Evolutionary conservation across 2,329 filamentous ascomycete genomes (phyloP).

Genomic region (Penicillium glabrum): DNA sequence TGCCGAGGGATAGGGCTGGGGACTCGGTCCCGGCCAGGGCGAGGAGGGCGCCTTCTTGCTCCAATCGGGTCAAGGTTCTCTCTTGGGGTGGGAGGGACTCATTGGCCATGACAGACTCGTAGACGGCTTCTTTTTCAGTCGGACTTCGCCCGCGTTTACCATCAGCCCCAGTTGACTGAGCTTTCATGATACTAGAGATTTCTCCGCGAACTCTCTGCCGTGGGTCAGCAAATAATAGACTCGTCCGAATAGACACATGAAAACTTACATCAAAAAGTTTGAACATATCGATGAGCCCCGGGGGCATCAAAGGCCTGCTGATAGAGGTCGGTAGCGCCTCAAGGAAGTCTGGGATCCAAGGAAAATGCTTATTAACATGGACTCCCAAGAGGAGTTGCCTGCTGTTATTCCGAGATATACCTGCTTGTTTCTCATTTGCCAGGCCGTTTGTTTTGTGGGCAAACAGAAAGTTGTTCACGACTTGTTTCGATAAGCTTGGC

Average conservation of each 20-base stretch:
- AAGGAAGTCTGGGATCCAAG: constrained; percentile 26
- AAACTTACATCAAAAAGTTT: constrained; percentile 16
- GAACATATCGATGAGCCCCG: constrained; percentile 25
- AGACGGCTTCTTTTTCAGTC: constrained; percentile 24
- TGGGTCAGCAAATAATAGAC: neutral
- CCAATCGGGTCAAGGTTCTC: constrained; percentile 26
- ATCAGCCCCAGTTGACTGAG: neutral
- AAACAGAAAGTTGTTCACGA: constrained; percentile 32
- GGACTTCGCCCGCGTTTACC: neutral
- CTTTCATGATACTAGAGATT: constrained; percentile 10
- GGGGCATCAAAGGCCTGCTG: constrained; percentile 22
- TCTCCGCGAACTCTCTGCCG: constrained; percentile 23
- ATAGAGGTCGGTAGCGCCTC: constrained; percentile 21
- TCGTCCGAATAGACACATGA: neutral
- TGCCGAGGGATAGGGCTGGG: constrained; percentile 25
- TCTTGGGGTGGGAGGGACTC: constrained; percentile 32
- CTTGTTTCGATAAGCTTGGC: constrained; percentile 13
- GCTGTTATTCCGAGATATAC: constrained; percentile 27
- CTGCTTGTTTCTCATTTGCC: constrained; percentile 22
- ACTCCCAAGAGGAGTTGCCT: constrained; percentile 27
- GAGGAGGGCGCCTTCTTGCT: constrained; percentile 27
- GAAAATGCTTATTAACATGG: constrained; percentile 34
- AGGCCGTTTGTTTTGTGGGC: constrained; percentile 26
- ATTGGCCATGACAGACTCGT: neutral
- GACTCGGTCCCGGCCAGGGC: constrained; percentile 32